These are phyloP conservation scores for Termitomyces sp. DNA, from an alignment of 768 basidiomycete genomes.

Conservation along the genomic window DNA sequence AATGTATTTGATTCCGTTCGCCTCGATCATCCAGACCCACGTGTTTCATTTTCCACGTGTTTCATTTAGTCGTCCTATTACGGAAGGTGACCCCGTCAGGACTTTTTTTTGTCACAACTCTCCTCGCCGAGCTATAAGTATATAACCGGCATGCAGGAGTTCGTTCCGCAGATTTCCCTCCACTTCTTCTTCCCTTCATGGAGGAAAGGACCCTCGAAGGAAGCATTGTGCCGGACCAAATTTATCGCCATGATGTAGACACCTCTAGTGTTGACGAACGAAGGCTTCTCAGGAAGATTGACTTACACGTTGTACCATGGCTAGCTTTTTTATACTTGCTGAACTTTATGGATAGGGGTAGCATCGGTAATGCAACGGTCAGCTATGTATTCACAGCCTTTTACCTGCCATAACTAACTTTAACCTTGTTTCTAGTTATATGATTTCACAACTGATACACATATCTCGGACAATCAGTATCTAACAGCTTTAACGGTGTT, in stretches of 20 bases:
- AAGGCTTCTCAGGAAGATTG: conserved; percentile 54
- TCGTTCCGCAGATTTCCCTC: conserved; percentile 9
- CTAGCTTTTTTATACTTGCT: conserved; percentile 67
- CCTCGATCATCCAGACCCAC: not conserved
- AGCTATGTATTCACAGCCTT: conserved; percentile 7
- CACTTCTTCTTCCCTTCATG: conserved; percentile 10
- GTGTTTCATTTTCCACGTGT: conserved; percentile 9
- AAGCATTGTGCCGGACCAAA: conserved; percentile 15
- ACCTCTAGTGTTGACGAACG: conserved; percentile 48
- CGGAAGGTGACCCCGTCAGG: conserved; percentile 14
- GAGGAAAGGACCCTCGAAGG: conserved; percentile 12
- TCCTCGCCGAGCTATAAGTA: conserved; percentile 12
- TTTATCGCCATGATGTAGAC: conserved; percentile 49
- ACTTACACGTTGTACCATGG: conserved; percentile 70
- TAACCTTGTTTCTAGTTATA: conserved; percentile 42
- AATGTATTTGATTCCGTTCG: not conserved
- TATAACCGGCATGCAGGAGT: conserved; percentile 4
- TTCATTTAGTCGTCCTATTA: conserved; percentile 9
- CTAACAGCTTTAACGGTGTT: conserved; percentile 66
- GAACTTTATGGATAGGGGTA: conserved; percentile 62
- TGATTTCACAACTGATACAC: conserved; percentile 46
- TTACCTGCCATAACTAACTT: conserved; percentile 1
- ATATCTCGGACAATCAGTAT: conserved; percentile 58
- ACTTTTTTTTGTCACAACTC: conserved; percentile 11
- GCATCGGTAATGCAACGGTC: conserved; percentile 74